Evolutionary conservation across 306 rosid genomes (phyloP).

Genomic region (Gastrolobium bilobum): DNA sequence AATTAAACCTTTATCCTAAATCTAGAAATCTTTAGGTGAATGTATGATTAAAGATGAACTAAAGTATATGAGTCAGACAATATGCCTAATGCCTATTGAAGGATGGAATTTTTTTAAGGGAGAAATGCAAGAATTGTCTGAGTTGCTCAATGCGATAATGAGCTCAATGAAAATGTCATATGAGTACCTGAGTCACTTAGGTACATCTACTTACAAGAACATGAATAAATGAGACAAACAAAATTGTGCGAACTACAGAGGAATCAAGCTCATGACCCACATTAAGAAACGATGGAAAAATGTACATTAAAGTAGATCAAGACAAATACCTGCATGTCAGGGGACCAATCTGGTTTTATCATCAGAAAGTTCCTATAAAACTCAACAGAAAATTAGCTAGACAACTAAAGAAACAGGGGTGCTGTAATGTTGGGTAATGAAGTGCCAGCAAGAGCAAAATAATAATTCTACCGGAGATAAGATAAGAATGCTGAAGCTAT

Average conservation of each 20-base stretch:
- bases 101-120: neutral
- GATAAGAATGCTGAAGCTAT: neutral
- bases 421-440: neutral
- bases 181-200: no score
- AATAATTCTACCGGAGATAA: neutral
- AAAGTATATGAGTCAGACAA: neutral
- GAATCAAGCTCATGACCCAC: no score
- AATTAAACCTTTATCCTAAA: neutral
- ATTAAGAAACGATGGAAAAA: no score
- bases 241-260: no score
- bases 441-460: neutral
- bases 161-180: no score
- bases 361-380: neutral
- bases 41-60: constrained; percentile 1
- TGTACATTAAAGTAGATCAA: no score
- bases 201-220: no score
- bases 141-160: no score
- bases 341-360: neutral
- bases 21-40: neutral
- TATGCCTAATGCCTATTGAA: neutral
- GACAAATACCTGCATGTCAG: neutral
- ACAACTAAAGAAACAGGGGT: neutral
- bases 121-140: neutral
- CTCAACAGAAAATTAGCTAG: neutral
- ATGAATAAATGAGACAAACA: no score